Evolutionary conservation across 1,284 basidiomycete species (phyloP).

Genomic region (Amylostereum areolatum): DNA sequence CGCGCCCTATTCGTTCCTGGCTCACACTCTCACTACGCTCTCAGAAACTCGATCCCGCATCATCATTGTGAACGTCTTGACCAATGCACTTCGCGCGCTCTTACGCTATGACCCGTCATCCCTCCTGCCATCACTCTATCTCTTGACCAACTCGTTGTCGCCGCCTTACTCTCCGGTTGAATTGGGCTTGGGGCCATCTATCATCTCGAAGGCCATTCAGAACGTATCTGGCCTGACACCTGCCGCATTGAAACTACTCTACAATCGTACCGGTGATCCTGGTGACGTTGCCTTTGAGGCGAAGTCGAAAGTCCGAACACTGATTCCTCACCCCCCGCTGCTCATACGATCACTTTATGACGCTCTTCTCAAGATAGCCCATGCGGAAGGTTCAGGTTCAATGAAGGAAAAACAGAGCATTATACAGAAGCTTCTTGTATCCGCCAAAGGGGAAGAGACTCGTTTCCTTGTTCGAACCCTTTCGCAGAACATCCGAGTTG

Average conservation of each 20-base stretch:
- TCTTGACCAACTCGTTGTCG: slow-evolving; percentile 82
- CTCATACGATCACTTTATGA: slow-evolving; percentile 61
- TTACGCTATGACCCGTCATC: slow-evolving; percentile 64
- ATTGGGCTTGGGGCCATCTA: slow-evolving; percentile 71
- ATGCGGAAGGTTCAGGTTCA: slow-evolving; percentile 69
- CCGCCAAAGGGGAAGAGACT: slow-evolving; percentile 83
- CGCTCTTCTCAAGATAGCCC: slow-evolving; percentile 59
- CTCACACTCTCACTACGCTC: slow-evolving; percentile 68
- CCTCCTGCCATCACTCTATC: slow-evolving; percentile 79
- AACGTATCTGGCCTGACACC: slow-evolving; percentile 76
- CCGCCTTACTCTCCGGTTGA: slow-evolving; percentile 75
- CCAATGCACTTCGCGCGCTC: slow-evolving; percentile 74
- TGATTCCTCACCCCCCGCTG: slow-evolving; percentile 69
- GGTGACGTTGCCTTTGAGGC: slow-evolving; percentile 80
- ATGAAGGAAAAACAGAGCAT: slow-evolving; percentile 73
- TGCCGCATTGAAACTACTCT: slow-evolving; percentile 60
- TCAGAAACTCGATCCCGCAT: slow-evolving; percentile 80
- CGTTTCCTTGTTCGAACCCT: slow-evolving; percentile 82
- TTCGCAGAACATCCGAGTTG: slow-evolving; percentile 78
- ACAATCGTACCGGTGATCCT: slow-evolving; percentile 64
- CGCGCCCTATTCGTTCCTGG: slow-evolving; percentile 81
- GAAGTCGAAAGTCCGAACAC: slow-evolving; percentile 72
- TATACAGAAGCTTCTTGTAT: slow-evolving; percentile 78
- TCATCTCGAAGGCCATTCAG: slow-evolving; percentile 77
- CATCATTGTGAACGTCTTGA: slow-evolving; percentile 72